Percentiles rank a stretch among this genome's conserved stretches.
phyloP scores from a whole-genome alignment of 257 asterid genomes.

The Nicotiana otophora region DNA sequence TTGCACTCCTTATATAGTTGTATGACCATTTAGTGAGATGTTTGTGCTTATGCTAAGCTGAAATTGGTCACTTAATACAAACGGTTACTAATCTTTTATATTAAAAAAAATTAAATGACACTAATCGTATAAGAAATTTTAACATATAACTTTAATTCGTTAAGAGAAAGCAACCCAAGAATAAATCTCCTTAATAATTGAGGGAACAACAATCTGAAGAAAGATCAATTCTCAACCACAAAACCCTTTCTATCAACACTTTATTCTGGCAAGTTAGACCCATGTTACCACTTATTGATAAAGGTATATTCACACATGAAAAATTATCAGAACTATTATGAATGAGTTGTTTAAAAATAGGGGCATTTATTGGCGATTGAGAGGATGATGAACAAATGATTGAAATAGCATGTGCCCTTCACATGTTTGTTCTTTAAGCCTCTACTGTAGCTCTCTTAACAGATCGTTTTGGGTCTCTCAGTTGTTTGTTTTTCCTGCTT shows the following conservation, averaged over 20 bases:
- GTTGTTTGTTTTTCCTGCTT: not conserved
- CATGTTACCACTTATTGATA: not conserved
- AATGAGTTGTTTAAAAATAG: not conserved
- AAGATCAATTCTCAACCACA: not conserved
- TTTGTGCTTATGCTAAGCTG: not conserved
- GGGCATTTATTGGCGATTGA: not conserved
- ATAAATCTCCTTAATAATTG: not conserved
- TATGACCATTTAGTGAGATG: not conserved
- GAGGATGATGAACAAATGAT: not conserved
- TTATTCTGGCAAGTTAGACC: not conserved
- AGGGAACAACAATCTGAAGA: not conserved
- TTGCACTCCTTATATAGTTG: not conserved
- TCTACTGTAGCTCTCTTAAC: not conserved
- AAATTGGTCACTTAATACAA: too few relatives aligned
- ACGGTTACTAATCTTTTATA: too few relatives aligned
- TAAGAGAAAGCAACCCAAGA: not conserved
- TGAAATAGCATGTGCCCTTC: not conserved
- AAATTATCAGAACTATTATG: not conserved
- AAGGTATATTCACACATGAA: slow-evolving; percentile 7
- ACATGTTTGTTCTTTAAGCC: not conserved
- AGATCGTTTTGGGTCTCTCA: not conserved
- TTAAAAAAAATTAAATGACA: too few relatives aligned
- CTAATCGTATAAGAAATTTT: too few relatives aligned
- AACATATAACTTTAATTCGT: too few relatives aligned
- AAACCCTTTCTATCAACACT: not conserved